Percentiles rank a stretch among this genome's conserved stretches.
These are phyloP conservation scores for Achaetomium macrosporum DNA, from an alignment of 2,329 filamentous ascomycete species.

Conservation along the genomic window DNA sequence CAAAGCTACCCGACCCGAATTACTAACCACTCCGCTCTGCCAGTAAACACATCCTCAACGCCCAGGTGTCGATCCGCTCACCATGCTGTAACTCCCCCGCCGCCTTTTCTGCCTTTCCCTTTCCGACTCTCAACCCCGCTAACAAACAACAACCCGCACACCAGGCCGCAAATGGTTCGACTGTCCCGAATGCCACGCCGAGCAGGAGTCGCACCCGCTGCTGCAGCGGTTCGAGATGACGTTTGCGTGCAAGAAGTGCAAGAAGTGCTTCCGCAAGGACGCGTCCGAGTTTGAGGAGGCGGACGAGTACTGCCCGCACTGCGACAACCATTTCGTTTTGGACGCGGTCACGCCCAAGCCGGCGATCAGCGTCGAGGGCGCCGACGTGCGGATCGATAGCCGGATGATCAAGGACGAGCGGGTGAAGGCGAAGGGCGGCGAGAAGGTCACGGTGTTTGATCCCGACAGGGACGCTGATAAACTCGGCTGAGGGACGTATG, in stretches of 20 bases:
- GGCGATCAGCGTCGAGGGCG: slow-evolving; percentile 79
- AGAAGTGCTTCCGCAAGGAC: slow-evolving; percentile 95
- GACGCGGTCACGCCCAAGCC: slow-evolving; percentile 82
- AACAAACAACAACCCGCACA: background rate
- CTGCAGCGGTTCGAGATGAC: slow-evolving; percentile 78
- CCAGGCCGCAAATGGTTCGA: slow-evolving; percentile 96
- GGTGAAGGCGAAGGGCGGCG: slow-evolving; percentile 41
- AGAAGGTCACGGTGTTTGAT: slow-evolving; percentile 65
- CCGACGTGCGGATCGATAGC: slow-evolving; percentile 78
- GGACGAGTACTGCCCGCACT: slow-evolving; percentile 98
- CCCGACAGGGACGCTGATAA: slow-evolving; percentile 68
- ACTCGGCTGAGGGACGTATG: slow-evolving; percentile 53
- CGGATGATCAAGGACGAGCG: slow-evolving; percentile 93
- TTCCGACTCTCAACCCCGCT: background rate
- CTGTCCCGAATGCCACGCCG: slow-evolving; percentile 88
- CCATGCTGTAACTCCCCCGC: slow-evolving; percentile 71
- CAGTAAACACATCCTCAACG: slow-evolving; percentile 97
- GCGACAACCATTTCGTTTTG: slow-evolving; percentile 96
- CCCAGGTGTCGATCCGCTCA: slow-evolving; percentile 91
- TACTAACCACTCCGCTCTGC: slow-evolving; percentile 14
- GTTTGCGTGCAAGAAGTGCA: slow-evolving; percentile 98
- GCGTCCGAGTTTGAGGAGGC: slow-evolving; percentile 87
- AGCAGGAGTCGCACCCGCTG: slow-evolving; percentile 72
- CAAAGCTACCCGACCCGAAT: background rate
- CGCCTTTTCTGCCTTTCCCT: background rate